phyloP scores from a whole-genome alignment of 495 filamentous ascomycete species.

The Aspergillus coremiiformis region DNA sequence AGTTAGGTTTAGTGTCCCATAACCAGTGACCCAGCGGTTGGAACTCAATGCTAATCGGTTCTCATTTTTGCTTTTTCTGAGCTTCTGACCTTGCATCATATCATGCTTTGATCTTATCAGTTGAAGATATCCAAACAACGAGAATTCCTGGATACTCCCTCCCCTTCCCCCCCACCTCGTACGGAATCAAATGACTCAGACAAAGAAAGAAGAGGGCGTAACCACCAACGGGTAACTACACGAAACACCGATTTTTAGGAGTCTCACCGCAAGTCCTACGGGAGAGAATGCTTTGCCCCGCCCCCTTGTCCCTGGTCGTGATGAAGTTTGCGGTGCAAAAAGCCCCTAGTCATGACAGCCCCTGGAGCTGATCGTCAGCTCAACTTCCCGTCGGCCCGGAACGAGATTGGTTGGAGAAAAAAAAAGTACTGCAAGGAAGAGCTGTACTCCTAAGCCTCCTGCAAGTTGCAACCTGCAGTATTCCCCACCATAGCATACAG shows the following conservation, averaged over 20 bases:
- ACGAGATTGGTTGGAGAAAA: background rate
- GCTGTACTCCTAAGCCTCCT: background rate
- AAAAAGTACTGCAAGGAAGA: constrained; percentile 1
- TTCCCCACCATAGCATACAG: background rate
- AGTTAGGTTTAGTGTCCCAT: constrained; percentile 12
- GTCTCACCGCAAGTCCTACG: constrained; percentile 16
- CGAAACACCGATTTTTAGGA: background rate
- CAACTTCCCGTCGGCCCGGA: background rate
- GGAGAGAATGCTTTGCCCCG: background rate
- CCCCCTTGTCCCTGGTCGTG: background rate
- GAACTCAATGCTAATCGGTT: background rate
- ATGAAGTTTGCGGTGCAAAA: constrained; percentile 7
- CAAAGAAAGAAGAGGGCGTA: background rate
- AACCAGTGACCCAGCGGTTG: background rate
- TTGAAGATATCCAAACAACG: background rate
- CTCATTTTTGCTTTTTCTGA: constrained; percentile 18
- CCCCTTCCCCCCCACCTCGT: background rate
- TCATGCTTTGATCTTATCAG: constrained; percentile 8
- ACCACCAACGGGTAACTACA: background rate
- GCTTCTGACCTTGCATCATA: constrained; percentile 12
- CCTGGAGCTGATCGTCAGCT: constrained; percentile 4
- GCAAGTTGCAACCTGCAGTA: background rate
- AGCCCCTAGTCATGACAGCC: constrained; percentile 1
- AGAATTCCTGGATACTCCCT: background rate
- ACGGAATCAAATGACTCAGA: background rate